Base-by-base conservation (phyloP, 2,329 filamentous ascomycete genomes). In the Penicillium sp. region DNA sequence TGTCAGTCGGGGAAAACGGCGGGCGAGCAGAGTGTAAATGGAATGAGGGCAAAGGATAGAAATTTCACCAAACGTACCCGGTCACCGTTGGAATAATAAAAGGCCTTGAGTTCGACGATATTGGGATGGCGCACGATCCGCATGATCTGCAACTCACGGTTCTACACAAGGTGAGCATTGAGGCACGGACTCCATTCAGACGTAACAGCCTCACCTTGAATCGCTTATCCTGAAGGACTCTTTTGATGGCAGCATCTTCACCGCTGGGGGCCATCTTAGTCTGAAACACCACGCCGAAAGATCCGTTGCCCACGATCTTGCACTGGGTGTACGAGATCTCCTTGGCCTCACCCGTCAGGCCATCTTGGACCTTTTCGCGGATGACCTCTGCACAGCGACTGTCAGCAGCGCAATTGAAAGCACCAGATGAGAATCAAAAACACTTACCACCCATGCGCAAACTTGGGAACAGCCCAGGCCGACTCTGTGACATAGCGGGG, bases 51-150 rank as follows among this genome's bases (percentile, higher is more conserved):
- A 22, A 22, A 22, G 18, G 18, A 22, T 9, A 22, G n/a, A n/a
- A n/a, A n/a, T n/a, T n/a, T n/a, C 14, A 20, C 20, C 18, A 37
- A 47, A 72, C 76, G 56, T 80, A 98, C 92, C 68, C 92, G 82
- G 68, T 98, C 92, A 62, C 92, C 92, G 64, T 96, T 98, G 55
- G 90, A 95, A 72, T 96, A 98, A 72, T 95, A 98, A 72, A 98
- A 98, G 36, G 92, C 92, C 73, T 98, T 98, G 50, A 98, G 76
- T 68, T 96, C 89, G 44, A 98, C 92, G 58, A 98, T 96, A 70
- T 98, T 98, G 39, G 92, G 92, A 67, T 98, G 92, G 62, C 90
- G 82, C 59, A 98, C 92, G 62, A 98, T 98, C 62, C 92, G 85
- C 92, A 98, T 98, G 65, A 98, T 98, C 68, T 98, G 92, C 55